These are phyloP conservation scores for Mycena crocata DNA, from an alignment of 768 basidiomycete species.

Conservation along the genomic window DNA sequence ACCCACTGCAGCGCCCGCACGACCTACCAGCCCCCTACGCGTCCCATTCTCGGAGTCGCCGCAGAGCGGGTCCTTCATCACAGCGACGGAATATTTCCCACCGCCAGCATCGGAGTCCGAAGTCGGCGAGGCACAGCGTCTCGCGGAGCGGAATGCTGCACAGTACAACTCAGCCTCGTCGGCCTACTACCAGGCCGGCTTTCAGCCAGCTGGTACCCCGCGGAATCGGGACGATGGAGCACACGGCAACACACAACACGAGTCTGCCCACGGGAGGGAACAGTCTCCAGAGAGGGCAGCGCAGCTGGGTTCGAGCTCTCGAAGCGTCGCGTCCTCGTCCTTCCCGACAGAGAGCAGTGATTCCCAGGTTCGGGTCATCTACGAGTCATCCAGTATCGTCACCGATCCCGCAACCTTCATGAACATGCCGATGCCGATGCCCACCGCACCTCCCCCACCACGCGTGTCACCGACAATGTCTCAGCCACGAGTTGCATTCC, in stretches of 20 bases:
- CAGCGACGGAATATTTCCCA: constrained; percentile 36
- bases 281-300: constrained; percentile 15
- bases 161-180: constrained; percentile 53
- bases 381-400: constrained; percentile 31
- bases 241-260: not conserved
- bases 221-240: not conserved
- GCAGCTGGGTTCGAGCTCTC: not conserved
- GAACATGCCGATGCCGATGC: too few species aligned
- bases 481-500: constrained; percentile 11
- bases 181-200: constrained; percentile 45
- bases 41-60: constrained; percentile 33
- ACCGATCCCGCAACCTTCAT: not conserved
- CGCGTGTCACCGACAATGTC: not conserved
- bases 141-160: constrained; percentile 56
- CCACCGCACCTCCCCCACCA: not conserved
- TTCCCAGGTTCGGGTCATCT: constrained; percentile 10
- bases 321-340: constrained; percentile 23
- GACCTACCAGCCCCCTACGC: constrained; percentile 32
- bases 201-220: not conserved
- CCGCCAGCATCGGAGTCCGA: constrained; percentile 50
- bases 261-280: constrained; percentile 7
- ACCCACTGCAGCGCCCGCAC: constrained; percentile 17
- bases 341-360: not conserved
- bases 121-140: constrained; percentile 51
- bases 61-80: constrained; percentile 24